Evolutionary conservation across 768 basidiomycete species (phyloP).

Genomic region (Lactifluus volemus): DNA sequence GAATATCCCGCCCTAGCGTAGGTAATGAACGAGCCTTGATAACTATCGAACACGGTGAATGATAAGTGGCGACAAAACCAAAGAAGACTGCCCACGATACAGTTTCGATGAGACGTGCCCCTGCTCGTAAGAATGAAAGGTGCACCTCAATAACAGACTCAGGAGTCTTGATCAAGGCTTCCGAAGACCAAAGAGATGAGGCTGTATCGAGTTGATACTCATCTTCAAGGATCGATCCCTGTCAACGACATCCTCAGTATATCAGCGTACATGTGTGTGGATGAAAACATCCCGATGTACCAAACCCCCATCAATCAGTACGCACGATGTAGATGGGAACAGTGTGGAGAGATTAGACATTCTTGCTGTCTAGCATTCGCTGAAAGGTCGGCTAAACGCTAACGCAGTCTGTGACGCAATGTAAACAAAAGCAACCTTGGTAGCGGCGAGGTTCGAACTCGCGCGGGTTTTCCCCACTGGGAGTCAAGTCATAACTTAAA

Average conservation of each 20-base stretch:
- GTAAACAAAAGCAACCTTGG: slow-evolving; percentile 30
- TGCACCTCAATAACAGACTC: slow-evolving; percentile 51
- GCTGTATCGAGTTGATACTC: slow-evolving; percentile 39
- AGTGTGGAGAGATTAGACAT: slow-evolving; percentile 4
- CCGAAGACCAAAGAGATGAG: slow-evolving; percentile 65
- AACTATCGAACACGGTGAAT: slow-evolving; percentile 31
- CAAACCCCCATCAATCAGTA: slow-evolving; percentile 18
- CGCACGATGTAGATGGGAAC: background rate
- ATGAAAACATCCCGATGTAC: background rate
- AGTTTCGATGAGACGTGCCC: slow-evolving; percentile 58
- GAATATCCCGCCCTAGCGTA: slow-evolving; percentile 45
- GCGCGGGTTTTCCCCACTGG: slow-evolving; percentile 80
- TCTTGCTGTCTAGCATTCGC: background rate
- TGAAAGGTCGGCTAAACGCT: background rate
- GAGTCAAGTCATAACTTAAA: slow-evolving; percentile 64
- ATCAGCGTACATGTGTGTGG: background rate
- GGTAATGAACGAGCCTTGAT: slow-evolving; percentile 53
- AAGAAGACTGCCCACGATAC: slow-evolving; percentile 43
- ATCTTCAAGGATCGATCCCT: slow-evolving; percentile 60
- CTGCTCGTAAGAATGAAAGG: slow-evolving; percentile 52
- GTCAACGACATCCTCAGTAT: background rate
- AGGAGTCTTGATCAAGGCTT: slow-evolving; percentile 45
- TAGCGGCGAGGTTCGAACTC: slow-evolving; percentile 90
- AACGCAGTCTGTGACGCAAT: too few species aligned
- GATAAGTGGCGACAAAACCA: background rate